Base-by-base conservation (phyloP, 1,284 basidiomycete genomes). In the Vanrija humicola region DNA sequence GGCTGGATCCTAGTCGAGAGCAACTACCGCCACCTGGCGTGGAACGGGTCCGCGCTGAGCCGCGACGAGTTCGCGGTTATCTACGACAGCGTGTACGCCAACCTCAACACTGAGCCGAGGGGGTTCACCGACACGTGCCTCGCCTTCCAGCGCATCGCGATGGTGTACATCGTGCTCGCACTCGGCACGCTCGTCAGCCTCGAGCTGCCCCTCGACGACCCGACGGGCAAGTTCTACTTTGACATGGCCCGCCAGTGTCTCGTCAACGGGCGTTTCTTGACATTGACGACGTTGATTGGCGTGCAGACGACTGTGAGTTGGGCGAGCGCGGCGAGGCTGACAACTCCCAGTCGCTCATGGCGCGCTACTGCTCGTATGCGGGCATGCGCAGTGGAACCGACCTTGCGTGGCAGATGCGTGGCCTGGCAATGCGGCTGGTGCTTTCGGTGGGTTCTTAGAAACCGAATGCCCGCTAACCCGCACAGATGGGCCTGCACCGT, bases 141-240 rank as follows among this genome's bases (percentile, higher is more conserved):
- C 2, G 43, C 43, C 0, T 51, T 45, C 23, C 67, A 70, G 45
- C 63, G 63, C 28, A 50, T 72, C 1, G 68, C 66, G 0, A 51
- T 65, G 6, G 48, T 70, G 3, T 68, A 55, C 51, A 61, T 62
- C 18, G 59, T 69, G 21, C 55, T 70, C 16, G 68, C 69, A 3
- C 54, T 69, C 38, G 69, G 69, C 7, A 57, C 66, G 2, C 48
- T 70, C 48, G 59, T 70, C 56, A 65, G 58, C 38, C 60, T 70
- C 44, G 63, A 76, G 52, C 29, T 72, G 21, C 49, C 71, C 23
- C 60, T 66, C 26, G 50, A 70, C 43, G 63, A 69, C 54, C 51
- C 59, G 6, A 50, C 57, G 38, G 61, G 66, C 38, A 46, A 68
- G 54, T 61, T 66, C 18, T 67, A 68, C 63, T 40, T 62, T 16